Evolutionary conservation across 2,329 filamentous ascomycete genomes (phyloP).

Genomic region (Fusarium udum): DNA sequence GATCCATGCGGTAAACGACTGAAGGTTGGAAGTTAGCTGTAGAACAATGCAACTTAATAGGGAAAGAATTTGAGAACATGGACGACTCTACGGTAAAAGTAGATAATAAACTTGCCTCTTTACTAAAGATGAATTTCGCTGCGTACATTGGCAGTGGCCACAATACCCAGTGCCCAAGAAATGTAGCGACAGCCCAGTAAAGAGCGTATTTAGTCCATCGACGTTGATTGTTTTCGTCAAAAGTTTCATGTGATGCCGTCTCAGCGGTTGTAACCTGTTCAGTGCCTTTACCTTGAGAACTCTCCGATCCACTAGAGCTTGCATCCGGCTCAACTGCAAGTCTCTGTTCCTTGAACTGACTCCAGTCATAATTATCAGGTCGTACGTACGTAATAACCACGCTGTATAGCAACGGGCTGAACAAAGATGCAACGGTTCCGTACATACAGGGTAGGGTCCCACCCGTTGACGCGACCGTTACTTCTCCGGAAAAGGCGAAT

Average conservation of each 20-base stretch:
- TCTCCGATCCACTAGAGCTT: accelerated
- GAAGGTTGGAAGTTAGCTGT: neutral
- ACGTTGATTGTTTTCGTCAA: accelerated
- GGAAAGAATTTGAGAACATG: too few species aligned
- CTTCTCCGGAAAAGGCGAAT: neutral
- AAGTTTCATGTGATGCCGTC: accelerated
- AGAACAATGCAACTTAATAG: too few species aligned
- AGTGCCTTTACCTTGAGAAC: accelerated
- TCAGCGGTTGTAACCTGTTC: neutral
- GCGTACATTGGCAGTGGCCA: neutral
- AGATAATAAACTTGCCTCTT: neutral
- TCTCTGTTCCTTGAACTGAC: neutral
- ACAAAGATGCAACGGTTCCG: neutral
- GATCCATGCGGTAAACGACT: neutral
- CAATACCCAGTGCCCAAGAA: neutral
- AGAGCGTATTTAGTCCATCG: neutral
- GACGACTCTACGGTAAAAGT: neutral
- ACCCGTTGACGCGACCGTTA: neutral
- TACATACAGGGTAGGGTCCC: neutral
- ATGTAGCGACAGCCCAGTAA: accelerated
- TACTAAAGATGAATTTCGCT: neutral
- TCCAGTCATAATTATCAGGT: neutral
- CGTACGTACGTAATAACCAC: neutral
- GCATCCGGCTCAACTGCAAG: neutral
- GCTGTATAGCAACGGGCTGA: neutral